phyloP scores from a whole-genome alignment of 1,284 basidiomycete species.

The Apiotrichum gamsii region DNA sequence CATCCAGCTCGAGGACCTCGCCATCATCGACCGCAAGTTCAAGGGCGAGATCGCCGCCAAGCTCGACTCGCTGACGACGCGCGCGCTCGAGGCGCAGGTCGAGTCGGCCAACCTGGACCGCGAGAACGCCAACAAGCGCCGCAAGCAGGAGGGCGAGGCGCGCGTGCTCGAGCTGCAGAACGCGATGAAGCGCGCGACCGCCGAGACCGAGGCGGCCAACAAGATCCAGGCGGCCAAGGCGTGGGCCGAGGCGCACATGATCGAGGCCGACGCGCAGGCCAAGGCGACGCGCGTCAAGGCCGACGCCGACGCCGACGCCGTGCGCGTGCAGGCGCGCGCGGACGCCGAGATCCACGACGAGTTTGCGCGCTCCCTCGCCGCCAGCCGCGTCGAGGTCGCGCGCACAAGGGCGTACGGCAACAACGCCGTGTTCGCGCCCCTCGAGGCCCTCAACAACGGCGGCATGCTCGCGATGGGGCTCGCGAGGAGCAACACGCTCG shows the following conservation, averaged over 20 bases:
- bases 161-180: constrained; percentile 15
- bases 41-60: constrained; percentile 13
- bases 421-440: constrained; percentile 11
- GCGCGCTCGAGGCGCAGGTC: constrained; percentile 17
- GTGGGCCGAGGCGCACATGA: constrained; percentile 4
- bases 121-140: constrained; percentile 13
- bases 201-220: constrained; percentile 10
- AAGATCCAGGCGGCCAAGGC: constrained; percentile 4
- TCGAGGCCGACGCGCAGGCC: constrained; percentile 13
- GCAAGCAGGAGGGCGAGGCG: constrained; percentile 14
- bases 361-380: constrained; percentile 12
- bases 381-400: constrained; percentile 14
- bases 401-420: constrained; percentile 9
- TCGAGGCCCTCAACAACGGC: constrained; percentile 8
- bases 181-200: constrained; percentile 9
- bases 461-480: constrained; percentile 13
- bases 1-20: constrained; percentile 15
- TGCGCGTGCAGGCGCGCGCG: constrained; percentile 4
- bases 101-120: constrained; percentile 13
- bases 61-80: constrained; percentile 12
- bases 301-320: constrained; percentile 9
- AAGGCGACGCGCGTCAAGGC: constrained; percentile 10
- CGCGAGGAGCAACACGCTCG: neutral
- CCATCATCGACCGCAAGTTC: constrained; percentile 16
- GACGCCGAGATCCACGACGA: constrained; percentile 11